phyloP scores from a whole-genome alignment of 140 eudicot species.

The Stevia rebaudiana region DNA sequence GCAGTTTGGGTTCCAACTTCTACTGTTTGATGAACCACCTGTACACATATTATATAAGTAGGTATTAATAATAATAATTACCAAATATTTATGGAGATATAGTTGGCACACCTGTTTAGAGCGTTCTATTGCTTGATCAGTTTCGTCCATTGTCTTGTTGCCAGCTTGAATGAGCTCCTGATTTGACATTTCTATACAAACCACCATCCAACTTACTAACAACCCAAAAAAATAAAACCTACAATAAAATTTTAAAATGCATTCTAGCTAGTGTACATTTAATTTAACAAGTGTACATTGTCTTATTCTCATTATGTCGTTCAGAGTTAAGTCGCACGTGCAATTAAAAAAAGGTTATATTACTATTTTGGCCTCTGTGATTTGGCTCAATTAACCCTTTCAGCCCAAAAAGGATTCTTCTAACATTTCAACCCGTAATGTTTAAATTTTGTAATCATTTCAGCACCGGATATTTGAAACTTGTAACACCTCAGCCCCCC shows the following conservation, averaged over 20 bases:
- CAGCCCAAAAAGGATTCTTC: no score
- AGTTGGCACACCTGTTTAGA: constrained; percentile 64
- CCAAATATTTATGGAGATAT: background rate
- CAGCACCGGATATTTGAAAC: no score
- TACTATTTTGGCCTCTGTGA: no score
- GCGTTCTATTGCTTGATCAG: constrained; percentile 98
- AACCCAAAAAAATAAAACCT: background rate
- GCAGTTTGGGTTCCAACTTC: constrained; percentile 85
- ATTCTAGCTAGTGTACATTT: background rate
- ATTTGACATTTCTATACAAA: constrained; percentile 75
- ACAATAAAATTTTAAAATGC: background rate
- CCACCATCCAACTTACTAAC: background rate
- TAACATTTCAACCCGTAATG: no score
- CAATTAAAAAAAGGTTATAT: background rate
- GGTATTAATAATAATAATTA: background rate
- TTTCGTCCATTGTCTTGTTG: constrained; percentile 72
- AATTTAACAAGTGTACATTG: background rate
- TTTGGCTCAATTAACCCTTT: no score
- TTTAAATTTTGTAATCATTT: no score
- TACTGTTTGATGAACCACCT: constrained; percentile 83
- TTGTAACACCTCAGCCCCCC: no score
- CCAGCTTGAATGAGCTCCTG: constrained; percentile 93
- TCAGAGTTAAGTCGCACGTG: background rate
- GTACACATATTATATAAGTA: constrained; percentile 17
- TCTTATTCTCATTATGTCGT: background rate